A percentile compares a stretch with the other conserved stretches of the same genome.
These are phyloP conservation scores for Agaricus subrufescens DNA, from an alignment of 768 basidiomycete genomes.

Conservation along the genomic window DNA sequence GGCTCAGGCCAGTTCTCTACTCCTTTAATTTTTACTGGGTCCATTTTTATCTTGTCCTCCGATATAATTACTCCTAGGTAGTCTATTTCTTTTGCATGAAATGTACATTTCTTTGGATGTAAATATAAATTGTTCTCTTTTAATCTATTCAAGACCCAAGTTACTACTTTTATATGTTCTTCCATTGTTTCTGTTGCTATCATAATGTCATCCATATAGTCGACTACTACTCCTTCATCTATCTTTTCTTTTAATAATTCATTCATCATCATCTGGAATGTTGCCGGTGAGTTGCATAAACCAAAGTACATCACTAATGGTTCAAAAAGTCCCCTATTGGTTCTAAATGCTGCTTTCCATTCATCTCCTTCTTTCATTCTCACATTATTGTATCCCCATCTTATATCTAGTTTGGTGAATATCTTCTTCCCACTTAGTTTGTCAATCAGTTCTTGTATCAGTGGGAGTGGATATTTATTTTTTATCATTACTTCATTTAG, in stretches of 20 bases:
- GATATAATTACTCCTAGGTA: too few relatives aligned
- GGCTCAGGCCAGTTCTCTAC: too few relatives aligned
- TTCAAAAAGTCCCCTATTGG: background rate
- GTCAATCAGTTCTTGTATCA: background rate
- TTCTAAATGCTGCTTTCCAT: background rate
- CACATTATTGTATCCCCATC: background rate
- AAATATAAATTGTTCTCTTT: background rate
- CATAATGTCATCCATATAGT: background rate
- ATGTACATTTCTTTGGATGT: background rate
- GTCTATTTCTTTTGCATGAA: background rate
- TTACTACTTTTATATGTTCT: background rate
- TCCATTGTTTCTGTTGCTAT: background rate
- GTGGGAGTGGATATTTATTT: background rate
- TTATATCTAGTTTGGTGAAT: background rate
- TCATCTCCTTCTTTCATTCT: background rate
- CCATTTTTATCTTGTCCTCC: too few relatives aligned
- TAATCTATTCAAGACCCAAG: background rate
- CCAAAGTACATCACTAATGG: background rate
- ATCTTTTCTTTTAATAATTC: background rate
- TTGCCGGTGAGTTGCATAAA: background rate
- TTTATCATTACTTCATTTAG: background rate
- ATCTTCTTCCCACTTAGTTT: background rate
- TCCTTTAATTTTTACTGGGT: too few relatives aligned
- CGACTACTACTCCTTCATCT: background rate
- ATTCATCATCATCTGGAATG: slow-evolving; percentile 2